Conservation (phyloP, 1,139 yeast species). For the Yamadazyma dushanensis region DNA sequence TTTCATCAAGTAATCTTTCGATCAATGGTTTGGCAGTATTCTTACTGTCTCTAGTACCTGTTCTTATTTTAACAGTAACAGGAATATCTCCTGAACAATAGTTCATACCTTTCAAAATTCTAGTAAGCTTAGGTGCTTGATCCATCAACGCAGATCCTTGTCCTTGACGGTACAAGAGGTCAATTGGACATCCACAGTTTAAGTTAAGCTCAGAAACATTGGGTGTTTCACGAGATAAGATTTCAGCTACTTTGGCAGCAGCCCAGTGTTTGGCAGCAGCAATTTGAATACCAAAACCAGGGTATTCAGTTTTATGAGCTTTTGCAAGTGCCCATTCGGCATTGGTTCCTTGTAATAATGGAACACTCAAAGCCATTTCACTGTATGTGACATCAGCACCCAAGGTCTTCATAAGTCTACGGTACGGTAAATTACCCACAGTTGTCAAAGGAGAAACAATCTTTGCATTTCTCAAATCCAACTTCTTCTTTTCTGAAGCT, state of each 20-base stretch:
- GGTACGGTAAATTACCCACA: constrained; percentile 93
- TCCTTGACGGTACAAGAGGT: constrained; percentile 85
- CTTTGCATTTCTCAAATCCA: constrained; percentile 70
- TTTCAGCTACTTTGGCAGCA: constrained; percentile 88
- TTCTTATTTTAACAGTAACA: constrained; percentile 86
- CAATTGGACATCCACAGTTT: constrained; percentile 98
- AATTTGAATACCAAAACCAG: constrained; percentile 91
- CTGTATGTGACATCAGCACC: constrained; percentile 95
- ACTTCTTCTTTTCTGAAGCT: constrained; percentile 75
- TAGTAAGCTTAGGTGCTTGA: constrained; percentile 75
- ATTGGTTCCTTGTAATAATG: constrained; percentile 84
- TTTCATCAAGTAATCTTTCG: constrained; percentile 67
- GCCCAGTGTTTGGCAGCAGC: constrained; percentile 94
- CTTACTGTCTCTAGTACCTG: constrained; percentile 83
- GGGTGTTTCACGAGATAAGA: constrained; percentile 55
- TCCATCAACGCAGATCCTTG: constrained; percentile 95
- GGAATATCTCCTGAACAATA: constrained; percentile 88
- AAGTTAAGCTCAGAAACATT: constrained; percentile 77
- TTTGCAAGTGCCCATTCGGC: constrained; percentile 98
- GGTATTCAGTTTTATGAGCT: constrained; percentile 78
- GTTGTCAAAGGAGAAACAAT: constrained; percentile 95
- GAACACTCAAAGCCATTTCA: constrained; percentile 91
- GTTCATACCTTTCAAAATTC: constrained; percentile 86
- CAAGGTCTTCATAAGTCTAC: constrained; percentile 84
- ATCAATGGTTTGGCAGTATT: constrained; percentile 83